phyloP scores from a whole-genome alignment of 306 rosid species.

The Pyrus bretschneideri region DNA sequence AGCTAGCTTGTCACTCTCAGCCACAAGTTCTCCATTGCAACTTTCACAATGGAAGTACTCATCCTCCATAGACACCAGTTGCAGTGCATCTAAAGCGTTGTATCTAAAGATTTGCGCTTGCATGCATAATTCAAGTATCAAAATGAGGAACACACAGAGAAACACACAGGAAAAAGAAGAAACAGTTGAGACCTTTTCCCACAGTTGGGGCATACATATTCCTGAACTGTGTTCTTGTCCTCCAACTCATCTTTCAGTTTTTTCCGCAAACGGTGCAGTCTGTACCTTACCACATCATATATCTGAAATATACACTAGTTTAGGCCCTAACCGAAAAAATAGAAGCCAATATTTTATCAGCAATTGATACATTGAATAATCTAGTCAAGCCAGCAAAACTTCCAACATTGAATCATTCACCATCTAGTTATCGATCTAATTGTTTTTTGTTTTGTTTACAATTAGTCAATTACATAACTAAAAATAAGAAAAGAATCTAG shows the following conservation, averaged over 20 bases:
- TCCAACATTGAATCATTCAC: conserved; percentile 11
- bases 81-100: conserved; percentile 85
- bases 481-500: neutral
- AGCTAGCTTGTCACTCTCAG: conserved; percentile 87
- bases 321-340: conserved; percentile 15
- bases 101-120: conserved; percentile 41
- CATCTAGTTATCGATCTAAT: conserved; percentile 9
- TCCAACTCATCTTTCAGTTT: conserved; percentile 97
- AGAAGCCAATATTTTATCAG: conserved; percentile 21
- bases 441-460: neutral
- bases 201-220: conserved; percentile 83
- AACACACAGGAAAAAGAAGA: neutral
- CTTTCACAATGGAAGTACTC: conserved; percentile 86
- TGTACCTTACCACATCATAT: conserved; percentile 85
- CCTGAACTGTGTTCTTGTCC: conserved; percentile 90
- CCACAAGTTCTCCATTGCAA: conserved; percentile 79
- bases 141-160: neutral
- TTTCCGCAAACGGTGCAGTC: conserved; percentile 91
- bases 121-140: neutral
- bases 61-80: conserved; percentile 78
- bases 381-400: conserved; percentile 10
- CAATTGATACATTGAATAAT: conserved; percentile 11
- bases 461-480: neutral
- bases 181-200: conserved; percentile 56
- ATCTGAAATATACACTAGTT: conserved; percentile 48